Evolutionary conservation across 2,329 filamentous ascomycete genomes (phyloP), one percentile per base, ranked within the genome.

Genomic region (Cladosporium phlei): DNA sequence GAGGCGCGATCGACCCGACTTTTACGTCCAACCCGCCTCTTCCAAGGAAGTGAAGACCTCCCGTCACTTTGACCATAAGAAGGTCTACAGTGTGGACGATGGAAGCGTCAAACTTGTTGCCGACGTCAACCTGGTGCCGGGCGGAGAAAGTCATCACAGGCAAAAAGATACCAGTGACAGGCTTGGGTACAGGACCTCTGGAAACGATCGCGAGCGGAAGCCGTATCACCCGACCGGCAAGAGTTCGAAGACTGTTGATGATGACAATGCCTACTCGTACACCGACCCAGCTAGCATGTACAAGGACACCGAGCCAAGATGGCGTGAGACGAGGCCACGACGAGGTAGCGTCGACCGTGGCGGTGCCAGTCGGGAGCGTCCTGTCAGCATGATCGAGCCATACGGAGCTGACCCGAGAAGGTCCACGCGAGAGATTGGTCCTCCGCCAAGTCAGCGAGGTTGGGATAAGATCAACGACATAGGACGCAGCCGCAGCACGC

Each of bases 361-460:
- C 33, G 60, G 59, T 37, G 59, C 56, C 37, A 63, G 61, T 40
- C 66, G 70, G 17, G 62, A 67, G 19, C 66, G 72, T n/a, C 71
- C 72, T 10, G 61, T 62, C 30, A 74, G 71, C 58, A 62, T 74
- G 60, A 56, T 72, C 7, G 54, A 69, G 29, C 66, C 60, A 8
- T 52, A 52, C 10, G 55, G 52, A 30, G 54, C 54, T 33, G 55
- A 61, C 27, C 57, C 60, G 20, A 55, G 66, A 55, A 34, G 55
- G 25, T 57, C 63, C 50, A 39, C 57, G 34, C 57, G 68, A 62
- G 55, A 66, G 37, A 37, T 69, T 12, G 65, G 66, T 9, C 85
- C 84, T 2, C 85, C 86, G 8, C 83, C 83, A 4, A 79, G 82
- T 4, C 86, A 80, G 3, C 74, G 83, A 55, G 85, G 82, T 0